phyloP scores from a whole-genome alignment of 768 basidiomycete species.

The Mycena alexandri region DNA sequence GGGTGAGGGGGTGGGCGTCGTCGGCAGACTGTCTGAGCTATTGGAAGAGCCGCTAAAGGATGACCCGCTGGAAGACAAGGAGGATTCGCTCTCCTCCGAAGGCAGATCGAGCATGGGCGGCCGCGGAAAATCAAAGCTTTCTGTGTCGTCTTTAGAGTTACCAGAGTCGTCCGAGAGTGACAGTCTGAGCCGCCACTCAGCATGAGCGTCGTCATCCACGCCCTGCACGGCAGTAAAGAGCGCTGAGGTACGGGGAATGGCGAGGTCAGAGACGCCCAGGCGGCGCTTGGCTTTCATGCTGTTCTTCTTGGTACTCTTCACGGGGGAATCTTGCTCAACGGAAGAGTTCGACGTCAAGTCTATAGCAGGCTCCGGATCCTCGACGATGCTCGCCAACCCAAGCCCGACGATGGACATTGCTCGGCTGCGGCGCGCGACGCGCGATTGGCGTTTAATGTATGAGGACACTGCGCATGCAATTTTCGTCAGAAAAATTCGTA shows the following conservation, averaged over 20 bases:
- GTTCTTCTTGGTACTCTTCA: constrained; percentile 2
- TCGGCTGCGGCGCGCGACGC: constrained; percentile 17
- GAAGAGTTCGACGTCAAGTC: no score
- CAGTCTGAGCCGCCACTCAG: background rate
- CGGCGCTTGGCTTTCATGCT: constrained; percentile 33
- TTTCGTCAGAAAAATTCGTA: background rate
- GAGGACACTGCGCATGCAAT: constrained; percentile 7
- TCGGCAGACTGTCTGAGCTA: background rate
- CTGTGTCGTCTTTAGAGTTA: background rate
- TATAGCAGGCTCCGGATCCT: background rate
- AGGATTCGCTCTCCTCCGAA: constrained; percentile 12
- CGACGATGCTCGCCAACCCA: constrained; percentile 5
- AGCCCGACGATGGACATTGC: constrained; percentile 3
- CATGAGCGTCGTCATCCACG: background rate
- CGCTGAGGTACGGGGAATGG: constrained; percentile 17
- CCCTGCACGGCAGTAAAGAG: constrained; percentile 11
- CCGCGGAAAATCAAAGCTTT: background rate
- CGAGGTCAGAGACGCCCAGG: constrained; percentile 30
- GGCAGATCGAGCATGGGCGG: constrained; percentile 4
- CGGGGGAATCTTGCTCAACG: no score
- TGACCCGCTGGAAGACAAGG: no score
- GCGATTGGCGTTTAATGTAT: constrained; percentile 31
- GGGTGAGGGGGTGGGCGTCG: constrained; percentile 12
- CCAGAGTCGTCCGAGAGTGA: no score
- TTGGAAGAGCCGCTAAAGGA: no score